A percentile compares a stretch with the other conserved stretches of the same genome.
Evolutionary conservation across 257 asterid species (phyloP).

Genomic region (Nicotiana benthamiana): DNA sequence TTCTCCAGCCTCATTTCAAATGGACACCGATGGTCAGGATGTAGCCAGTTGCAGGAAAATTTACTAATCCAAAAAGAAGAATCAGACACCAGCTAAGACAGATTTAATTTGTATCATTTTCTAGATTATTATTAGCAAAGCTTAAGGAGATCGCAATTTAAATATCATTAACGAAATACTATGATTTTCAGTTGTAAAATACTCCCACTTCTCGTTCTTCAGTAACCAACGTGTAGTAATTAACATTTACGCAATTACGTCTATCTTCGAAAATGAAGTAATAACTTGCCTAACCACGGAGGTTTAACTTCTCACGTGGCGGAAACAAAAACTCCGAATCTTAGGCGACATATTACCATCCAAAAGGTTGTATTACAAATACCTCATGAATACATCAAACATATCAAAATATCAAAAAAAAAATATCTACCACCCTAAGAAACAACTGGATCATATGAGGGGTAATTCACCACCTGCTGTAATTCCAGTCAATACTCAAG

Average conservation of each 20-base stretch:
- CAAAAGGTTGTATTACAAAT: neutral
- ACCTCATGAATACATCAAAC: neutral
- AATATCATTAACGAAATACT: neutral
- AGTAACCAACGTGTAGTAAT: neutral
- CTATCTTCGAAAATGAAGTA: neutral
- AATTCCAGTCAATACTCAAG: neutral
- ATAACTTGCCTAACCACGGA: neutral
- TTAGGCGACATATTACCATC: neutral
- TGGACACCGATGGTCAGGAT: too few relatives aligned
- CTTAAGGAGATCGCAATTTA: neutral
- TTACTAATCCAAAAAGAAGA: too few relatives aligned
- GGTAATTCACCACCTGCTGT: neutral
- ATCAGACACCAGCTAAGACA: too few relatives aligned
- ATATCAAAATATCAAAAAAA: neutral
- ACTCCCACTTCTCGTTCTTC: neutral
- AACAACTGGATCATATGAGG: neutral
- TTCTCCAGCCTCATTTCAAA: too few relatives aligned
- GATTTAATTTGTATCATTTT: neutral
- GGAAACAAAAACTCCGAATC: neutral
- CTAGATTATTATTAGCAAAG: neutral
- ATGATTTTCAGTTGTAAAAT: neutral
- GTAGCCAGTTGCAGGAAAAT: too few relatives aligned
- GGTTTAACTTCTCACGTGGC: neutral
- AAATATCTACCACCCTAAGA: neutral
- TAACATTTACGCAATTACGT: neutral